Conservation (phyloP, 1,139 yeast species). For the Nematodospora anomalae region DNA sequence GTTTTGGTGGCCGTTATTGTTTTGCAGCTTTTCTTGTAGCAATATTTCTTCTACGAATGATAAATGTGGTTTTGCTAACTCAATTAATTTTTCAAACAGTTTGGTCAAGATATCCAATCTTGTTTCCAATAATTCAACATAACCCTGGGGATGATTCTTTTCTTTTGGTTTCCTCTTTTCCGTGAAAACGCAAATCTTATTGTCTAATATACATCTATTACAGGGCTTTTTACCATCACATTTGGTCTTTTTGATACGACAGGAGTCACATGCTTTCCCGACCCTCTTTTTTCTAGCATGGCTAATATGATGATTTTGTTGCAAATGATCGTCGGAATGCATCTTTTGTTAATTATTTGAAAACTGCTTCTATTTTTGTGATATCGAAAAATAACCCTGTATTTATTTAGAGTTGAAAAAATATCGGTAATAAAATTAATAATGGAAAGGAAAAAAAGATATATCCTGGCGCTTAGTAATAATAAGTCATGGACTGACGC, state of each 20-base stretch:
- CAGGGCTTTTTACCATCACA: slow-evolving; percentile 83
- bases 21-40: slow-evolving; percentile 5
- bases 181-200: slow-evolving; percentile 73
- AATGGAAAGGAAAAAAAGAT: background rate
- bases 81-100: slow-evolving; percentile 47
- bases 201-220: slow-evolving; percentile 63
- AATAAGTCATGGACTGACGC: too few species aligned
- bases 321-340: slow-evolving; percentile 8
- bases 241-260: slow-evolving; percentile 71
- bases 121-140: slow-evolving; percentile 70
- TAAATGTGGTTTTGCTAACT: slow-evolving; percentile 37
- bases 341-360: background rate
- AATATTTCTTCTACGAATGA: slow-evolving; percentile 22
- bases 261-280: slow-evolving; percentile 80
- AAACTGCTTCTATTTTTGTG: background rate
- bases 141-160: slow-evolving; percentile 61
- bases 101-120: slow-evolving; percentile 61
- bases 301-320: slow-evolving; percentile 16
- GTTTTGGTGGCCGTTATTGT: background rate
- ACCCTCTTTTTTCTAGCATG: slow-evolving; percentile 61
- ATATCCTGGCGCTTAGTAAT: background rate
- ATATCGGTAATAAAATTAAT: background rate
- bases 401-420: background rate
- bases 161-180: slow-evolving; percentile 65
- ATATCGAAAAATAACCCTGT: background rate